Conservation (phyloP, 768 basidiomycete species). For the Obba rivulosa region DNA sequence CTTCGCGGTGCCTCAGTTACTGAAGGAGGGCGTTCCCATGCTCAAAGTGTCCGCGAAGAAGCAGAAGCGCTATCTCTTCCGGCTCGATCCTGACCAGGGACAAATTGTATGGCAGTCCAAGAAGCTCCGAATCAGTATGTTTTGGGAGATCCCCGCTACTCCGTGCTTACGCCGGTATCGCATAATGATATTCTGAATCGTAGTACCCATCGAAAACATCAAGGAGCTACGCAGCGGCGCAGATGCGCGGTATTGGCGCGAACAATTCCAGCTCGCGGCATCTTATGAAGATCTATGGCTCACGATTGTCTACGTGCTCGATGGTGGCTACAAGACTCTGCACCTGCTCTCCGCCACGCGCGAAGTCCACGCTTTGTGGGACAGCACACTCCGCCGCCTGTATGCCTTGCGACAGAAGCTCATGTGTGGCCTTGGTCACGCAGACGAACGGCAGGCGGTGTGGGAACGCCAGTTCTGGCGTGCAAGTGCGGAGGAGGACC, state of each 20-base stretch:
- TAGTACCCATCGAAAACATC: slow-evolving; percentile 83
- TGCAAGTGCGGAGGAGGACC: slow-evolving; percentile 58
- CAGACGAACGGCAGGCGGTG: slow-evolving; percentile 57
- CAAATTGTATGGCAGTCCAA: slow-evolving; percentile 77
- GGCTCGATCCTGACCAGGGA: slow-evolving; percentile 74
- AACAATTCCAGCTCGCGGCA: slow-evolving; percentile 58
- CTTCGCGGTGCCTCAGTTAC: slow-evolving; percentile 47
- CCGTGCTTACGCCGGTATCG: too few species aligned
- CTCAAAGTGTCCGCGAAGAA: slow-evolving; percentile 79
- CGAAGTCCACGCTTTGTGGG: slow-evolving; percentile 60
- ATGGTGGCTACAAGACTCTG: slow-evolving; percentile 77
- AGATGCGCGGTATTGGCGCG: slow-evolving; percentile 66
- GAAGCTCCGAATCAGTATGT: slow-evolving; percentile 59
- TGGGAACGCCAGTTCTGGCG: slow-evolving; percentile 88
- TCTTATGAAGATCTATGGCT: slow-evolving; percentile 73
- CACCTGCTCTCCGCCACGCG: slow-evolving; percentile 73
- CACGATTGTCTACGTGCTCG: slow-evolving; percentile 76
- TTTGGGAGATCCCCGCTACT: too few species aligned
- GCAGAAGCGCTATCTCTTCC: slow-evolving; percentile 65
- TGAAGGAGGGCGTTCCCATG: slow-evolving; percentile 68
- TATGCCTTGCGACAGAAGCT: slow-evolving; percentile 63
- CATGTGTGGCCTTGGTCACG: slow-evolving; percentile 60
- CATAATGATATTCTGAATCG: not conserved
- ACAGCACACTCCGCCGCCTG: slow-evolving; percentile 57
- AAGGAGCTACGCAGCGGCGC: slow-evolving; percentile 77